Evolutionary conservation across 129 eudicot species (phyloP).

Genomic region (Flaveria trinervia): DNA sequence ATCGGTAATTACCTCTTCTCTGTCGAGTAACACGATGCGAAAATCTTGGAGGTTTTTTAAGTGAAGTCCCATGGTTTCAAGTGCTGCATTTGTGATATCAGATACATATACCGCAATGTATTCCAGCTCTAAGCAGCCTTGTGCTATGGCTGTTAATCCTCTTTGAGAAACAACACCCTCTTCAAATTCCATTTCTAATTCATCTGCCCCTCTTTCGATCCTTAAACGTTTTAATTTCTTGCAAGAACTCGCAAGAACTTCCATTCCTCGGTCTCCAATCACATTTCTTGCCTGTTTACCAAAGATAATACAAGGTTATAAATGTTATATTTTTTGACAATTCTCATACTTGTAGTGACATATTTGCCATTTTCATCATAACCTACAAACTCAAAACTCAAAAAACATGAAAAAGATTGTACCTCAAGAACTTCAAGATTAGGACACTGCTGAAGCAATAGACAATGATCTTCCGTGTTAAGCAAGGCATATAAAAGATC

Average conservation of each 20-base stretch:
- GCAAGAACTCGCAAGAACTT: slow-evolving; percentile 57
- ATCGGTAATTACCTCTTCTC: slow-evolving; percentile 66
- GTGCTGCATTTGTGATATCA: slow-evolving; percentile 75
- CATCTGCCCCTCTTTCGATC: slow-evolving; percentile 84
- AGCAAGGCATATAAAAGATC: slow-evolving; percentile 76
- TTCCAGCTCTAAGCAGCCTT: slow-evolving; percentile 68
- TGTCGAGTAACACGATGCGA: slow-evolving; percentile 70
- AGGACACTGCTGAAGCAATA: slow-evolving; percentile 57
- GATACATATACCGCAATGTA: slow-evolving; percentile 80
- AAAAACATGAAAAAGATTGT: slow-evolving; percentile 5
- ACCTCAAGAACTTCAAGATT: slow-evolving; percentile 93
- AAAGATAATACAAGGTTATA: neutral
- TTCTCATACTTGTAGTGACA: neutral
- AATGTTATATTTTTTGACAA: neutral
- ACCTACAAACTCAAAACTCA: neutral
- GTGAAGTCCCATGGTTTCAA: slow-evolving; percentile 64
- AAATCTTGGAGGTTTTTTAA: slow-evolving; percentile 63
- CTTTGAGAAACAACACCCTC: slow-evolving; percentile 79
- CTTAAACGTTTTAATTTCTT: slow-evolving; percentile 65
- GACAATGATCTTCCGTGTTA: slow-evolving; percentile 64
- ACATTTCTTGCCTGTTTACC: slow-evolving; percentile 71
- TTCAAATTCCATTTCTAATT: slow-evolving; percentile 69
- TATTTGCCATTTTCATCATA: neutral
- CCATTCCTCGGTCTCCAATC: slow-evolving; percentile 82
- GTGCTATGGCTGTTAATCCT: slow-evolving; percentile 72